A percentile compares a stretch with the other conserved stretches of the same genome.
phyloP scores from a whole-genome alignment of 177 flowering plant genomes.

The Telopea speciosissima region DNA sequence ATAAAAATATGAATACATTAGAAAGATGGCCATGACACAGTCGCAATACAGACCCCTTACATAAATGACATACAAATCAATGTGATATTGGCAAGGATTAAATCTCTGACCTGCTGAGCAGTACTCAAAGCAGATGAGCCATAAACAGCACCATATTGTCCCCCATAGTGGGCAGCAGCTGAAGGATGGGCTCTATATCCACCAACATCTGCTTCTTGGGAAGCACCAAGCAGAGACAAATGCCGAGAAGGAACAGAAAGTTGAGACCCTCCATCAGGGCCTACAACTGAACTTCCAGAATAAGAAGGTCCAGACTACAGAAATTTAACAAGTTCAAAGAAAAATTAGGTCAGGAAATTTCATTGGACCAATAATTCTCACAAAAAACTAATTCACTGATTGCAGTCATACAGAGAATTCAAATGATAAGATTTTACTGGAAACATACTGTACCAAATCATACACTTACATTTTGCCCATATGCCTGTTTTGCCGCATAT shows the following conservation, averaged over 20 bases:
- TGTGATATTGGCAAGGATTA: constrained; percentile 1
- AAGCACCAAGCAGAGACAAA: constrained; percentile 42
- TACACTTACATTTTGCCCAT: constrained; percentile 41
- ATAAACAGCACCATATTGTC: constrained; percentile 70
- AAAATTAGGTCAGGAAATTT: neutral
- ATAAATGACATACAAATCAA: neutral
- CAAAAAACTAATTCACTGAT: neutral
- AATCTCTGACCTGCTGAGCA: constrained; percentile 54
- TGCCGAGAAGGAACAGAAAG: constrained; percentile 50
- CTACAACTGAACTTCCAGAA: constrained; percentile 46
- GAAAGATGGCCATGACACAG: neutral
- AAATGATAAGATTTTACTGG: neutral
- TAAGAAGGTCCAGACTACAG: constrained; percentile 47
- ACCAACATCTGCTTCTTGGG: constrained; percentile 60
- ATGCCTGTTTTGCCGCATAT: constrained; percentile 48
- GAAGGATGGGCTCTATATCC: constrained; percentile 58
- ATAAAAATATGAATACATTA: too few relatives aligned
- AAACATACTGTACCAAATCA: neutral
- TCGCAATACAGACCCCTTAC: too few relatives aligned
- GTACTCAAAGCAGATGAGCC: constrained; percentile 48
- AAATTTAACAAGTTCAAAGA: neutral
- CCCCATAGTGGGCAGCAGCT: constrained; percentile 58
- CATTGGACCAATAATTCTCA: neutral
- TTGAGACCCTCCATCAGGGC: constrained; percentile 47
- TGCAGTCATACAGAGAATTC: neutral